phyloP scores from a whole-genome alignment of 164 flowering plant genomes.

The Vitis riparia region DNA sequence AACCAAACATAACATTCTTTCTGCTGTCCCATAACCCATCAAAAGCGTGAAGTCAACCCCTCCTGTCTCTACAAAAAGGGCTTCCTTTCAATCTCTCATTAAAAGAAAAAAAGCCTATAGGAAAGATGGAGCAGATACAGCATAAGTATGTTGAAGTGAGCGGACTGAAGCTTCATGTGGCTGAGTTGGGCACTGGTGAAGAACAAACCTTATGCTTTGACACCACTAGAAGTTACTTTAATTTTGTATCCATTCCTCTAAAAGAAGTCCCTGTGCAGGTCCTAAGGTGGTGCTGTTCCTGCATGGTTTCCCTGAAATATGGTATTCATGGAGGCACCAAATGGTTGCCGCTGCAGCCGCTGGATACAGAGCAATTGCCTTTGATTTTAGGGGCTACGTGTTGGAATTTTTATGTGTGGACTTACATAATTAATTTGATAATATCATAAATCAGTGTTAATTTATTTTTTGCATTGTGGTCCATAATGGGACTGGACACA shows the following conservation, averaged over 20 bases:
- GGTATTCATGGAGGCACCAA: constrained; percentile 71
- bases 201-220: too few relatives aligned
- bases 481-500: too few relatives aligned
- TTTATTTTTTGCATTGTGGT: too few relatives aligned
- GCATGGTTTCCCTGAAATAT: constrained; percentile 52
- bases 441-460: too few relatives aligned
- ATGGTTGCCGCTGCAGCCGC: constrained; percentile 55
- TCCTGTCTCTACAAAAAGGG: too few relatives aligned
- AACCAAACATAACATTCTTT: too few relatives aligned
- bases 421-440: too few relatives aligned
- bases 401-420: too few relatives aligned
- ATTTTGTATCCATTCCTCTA: background rate
- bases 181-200: constrained; percentile 35
- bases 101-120: too few relatives aligned
- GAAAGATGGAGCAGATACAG: constrained; percentile 38
- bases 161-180: constrained; percentile 54
- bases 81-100: constrained; percentile 3
- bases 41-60: too few relatives aligned
- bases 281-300: constrained; percentile 39
- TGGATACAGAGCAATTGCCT: constrained; percentile 52
- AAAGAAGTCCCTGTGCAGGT: constrained; percentile 13
- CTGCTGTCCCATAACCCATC: too few relatives aligned
- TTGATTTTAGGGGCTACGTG: constrained; percentile 59
- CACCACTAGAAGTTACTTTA: background rate
- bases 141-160: constrained; percentile 35